Evolutionary conservation across 768 basidiomycete species (phyloP).

Genomic region (Chalciporus pseudorubinellus): DNA sequence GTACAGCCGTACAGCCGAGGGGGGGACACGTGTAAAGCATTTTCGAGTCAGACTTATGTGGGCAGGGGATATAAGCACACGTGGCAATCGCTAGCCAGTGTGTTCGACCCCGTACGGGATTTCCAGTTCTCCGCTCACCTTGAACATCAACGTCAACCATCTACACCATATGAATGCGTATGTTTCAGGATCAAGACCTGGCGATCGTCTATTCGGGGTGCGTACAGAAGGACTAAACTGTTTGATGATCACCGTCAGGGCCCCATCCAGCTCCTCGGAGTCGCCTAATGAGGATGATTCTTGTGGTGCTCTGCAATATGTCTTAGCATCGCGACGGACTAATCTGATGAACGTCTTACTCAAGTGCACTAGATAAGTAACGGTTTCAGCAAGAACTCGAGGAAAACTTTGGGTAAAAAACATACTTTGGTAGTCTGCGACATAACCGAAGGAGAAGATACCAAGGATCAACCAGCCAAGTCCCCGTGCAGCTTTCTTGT

Average conservation of each 20-base stretch:
- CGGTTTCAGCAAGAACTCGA: constrained; percentile 8
- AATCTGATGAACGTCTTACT: constrained; percentile 48
- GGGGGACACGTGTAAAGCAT: not conserved
- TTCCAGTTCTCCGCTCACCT: constrained; percentile 3
- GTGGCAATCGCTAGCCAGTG: not conserved
- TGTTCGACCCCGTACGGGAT: not conserved
- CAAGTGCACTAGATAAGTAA: constrained; percentile 63
- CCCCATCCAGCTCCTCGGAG: not conserved
- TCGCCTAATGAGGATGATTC: constrained; percentile 74
- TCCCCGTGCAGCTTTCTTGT: constrained; percentile 67
- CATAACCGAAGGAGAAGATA: constrained; percentile 78
- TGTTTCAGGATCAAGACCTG: constrained; percentile 15
- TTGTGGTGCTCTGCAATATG: constrained; percentile 74
- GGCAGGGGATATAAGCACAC: not conserved
- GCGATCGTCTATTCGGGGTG: constrained; percentile 24
- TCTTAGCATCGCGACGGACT: constrained; percentile 21
- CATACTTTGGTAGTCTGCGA: constrained; percentile 88
- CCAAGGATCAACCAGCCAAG: constrained; percentile 48
- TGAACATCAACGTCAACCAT: not conserved
- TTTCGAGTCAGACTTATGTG: not conserved
- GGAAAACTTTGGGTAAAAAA: constrained; percentile 19
- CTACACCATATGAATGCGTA: not conserved
- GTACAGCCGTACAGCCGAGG: not conserved
- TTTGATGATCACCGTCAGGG: constrained; percentile 7
- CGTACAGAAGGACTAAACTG: constrained; percentile 20